phyloP scores from a whole-genome alignment of 192 early-diverging fungal genomes.

The Mortierella hygrophila region DNA sequence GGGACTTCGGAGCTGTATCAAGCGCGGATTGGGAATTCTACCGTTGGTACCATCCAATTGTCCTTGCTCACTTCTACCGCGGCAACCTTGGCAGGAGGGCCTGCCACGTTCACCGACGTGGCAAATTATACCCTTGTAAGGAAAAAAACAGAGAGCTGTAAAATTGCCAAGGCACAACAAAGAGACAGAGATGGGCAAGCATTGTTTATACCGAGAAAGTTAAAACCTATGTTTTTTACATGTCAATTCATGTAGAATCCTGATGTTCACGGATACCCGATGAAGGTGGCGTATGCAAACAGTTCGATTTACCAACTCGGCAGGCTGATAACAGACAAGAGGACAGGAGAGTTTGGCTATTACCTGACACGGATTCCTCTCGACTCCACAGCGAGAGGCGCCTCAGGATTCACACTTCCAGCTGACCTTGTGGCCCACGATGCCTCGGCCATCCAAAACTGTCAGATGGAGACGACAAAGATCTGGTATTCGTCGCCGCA shows the following conservation, averaged over 20 bases:
- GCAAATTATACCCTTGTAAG: neutral
- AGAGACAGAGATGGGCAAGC: too few species aligned
- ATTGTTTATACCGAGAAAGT: neutral
- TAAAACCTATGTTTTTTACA: neutral
- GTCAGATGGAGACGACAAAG: neutral
- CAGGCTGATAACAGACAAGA: neutral
- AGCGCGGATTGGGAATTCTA: neutral
- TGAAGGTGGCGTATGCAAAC: neutral
- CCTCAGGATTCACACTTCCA: neutral
- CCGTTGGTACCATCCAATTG: neutral
- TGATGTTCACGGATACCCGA: neutral
- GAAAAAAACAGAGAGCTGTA: neutral
- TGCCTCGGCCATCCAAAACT: neutral
- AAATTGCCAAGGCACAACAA: too few species aligned
- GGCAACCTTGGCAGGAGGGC: neutral
- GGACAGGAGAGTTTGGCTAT: neutral
- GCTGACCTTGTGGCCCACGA: neutral
- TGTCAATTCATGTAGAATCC: neutral
- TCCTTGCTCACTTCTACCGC: neutral
- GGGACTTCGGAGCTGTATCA: neutral
- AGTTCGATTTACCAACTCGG: neutral
- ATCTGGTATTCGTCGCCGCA: neutral
- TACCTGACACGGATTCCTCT: neutral
- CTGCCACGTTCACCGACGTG: neutral
- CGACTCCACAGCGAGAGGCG: neutral